Conservation (phyloP, 2,329 filamentous ascomycete species). For the Xylaria sp. region DNA sequence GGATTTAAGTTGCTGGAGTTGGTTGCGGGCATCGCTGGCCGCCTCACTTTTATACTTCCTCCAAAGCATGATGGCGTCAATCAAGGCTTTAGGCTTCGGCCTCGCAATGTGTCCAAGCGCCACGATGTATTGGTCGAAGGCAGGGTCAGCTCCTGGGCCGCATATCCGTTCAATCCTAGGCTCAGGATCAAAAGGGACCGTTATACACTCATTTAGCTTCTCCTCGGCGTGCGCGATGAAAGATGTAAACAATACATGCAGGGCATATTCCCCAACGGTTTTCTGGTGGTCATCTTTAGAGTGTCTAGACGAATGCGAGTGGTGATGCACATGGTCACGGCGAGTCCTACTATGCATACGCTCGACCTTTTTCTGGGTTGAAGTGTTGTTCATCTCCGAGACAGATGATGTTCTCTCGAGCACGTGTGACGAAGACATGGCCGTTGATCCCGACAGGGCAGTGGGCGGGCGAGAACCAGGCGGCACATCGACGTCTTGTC, state of each 20-base stretch:
- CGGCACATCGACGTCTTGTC: slow-evolving; percentile 58
- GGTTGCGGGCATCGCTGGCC: slow-evolving; percentile 73
- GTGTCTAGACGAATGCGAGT: slow-evolving; percentile 78
- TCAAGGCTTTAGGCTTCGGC: slow-evolving; percentile 91
- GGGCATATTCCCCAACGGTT: slow-evolving; percentile 96
- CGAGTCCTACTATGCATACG: slow-evolving; percentile 74
- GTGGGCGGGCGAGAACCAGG: slow-evolving; percentile 57
- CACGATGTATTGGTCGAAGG: slow-evolving; percentile 92
- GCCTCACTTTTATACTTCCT: slow-evolving; percentile 94
- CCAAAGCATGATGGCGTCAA: slow-evolving; percentile 98
- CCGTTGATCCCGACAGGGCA: slow-evolving; percentile 59
- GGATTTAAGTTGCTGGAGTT: slow-evolving; percentile 64
- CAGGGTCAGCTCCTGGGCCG: slow-evolving; percentile 85
- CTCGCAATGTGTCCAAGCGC: slow-evolving; percentile 95
- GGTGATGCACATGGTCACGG: slow-evolving; percentile 78
- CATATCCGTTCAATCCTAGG: slow-evolving; percentile 89
- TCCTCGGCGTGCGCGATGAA: slow-evolving; percentile 98
- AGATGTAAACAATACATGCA: slow-evolving; percentile 95
- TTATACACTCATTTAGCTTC: slow-evolving; percentile 90
- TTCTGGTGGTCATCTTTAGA: slow-evolving; percentile 80
- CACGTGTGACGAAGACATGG: slow-evolving; percentile 46
- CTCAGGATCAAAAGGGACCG: slow-evolving; percentile 80
- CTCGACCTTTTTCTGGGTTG: slow-evolving; percentile 65
- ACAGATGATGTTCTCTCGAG: slow-evolving; percentile 60
- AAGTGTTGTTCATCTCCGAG: slow-evolving; percentile 57